These are phyloP conservation scores for Haplographium delicatum DNA, from an alignment of 495 filamentous ascomycete genomes.

Conservation along the genomic window DNA sequence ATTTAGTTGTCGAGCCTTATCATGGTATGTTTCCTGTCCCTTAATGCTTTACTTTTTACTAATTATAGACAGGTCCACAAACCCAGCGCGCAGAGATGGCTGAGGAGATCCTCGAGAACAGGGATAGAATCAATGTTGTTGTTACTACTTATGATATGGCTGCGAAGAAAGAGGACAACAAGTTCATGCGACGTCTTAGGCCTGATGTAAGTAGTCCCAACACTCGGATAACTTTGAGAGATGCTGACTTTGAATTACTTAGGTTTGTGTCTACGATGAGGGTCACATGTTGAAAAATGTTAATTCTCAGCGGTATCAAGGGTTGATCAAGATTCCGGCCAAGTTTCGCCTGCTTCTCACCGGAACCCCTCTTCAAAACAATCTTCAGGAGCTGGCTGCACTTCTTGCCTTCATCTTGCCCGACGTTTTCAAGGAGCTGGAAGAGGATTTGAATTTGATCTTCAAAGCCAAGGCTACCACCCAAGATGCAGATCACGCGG, in stretches of 20 bases:
- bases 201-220: slow-evolving; percentile 36
- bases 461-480: slow-evolving; percentile 90
- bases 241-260: slow-evolving; percentile 7
- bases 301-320: slow-evolving; percentile 71
- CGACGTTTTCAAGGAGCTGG: slow-evolving; percentile 64
- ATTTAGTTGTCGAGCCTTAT: slow-evolving; percentile 71
- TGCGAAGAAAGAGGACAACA: slow-evolving; percentile 56
- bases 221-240: slow-evolving; percentile 1
- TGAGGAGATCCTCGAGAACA: slow-evolving; percentile 56
- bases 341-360: slow-evolving; percentile 81
- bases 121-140: slow-evolving; percentile 70
- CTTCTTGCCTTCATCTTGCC: slow-evolving; percentile 90
- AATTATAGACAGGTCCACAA: slow-evolving; percentile 36
- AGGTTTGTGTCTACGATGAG: slow-evolving; percentile 84
- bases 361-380: slow-evolving; percentile 94
- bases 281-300: slow-evolving; percentile 88
- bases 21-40: slow-evolving; percentile 45
- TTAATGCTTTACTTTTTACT: neutral
- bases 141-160: slow-evolving; percentile 85
- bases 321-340: slow-evolving; percentile 70
- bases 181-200: slow-evolving; percentile 60
- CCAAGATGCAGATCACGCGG: slow-evolving; percentile 63
- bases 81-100: slow-evolving; percentile 59
- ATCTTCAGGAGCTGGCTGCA: slow-evolving; percentile 83
- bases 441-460: slow-evolving; percentile 70